These are phyloP conservation scores for Neofusicoccum ribis DNA, from an alignment of 2,329 filamentous ascomycete genomes.

Conservation along the genomic window DNA sequence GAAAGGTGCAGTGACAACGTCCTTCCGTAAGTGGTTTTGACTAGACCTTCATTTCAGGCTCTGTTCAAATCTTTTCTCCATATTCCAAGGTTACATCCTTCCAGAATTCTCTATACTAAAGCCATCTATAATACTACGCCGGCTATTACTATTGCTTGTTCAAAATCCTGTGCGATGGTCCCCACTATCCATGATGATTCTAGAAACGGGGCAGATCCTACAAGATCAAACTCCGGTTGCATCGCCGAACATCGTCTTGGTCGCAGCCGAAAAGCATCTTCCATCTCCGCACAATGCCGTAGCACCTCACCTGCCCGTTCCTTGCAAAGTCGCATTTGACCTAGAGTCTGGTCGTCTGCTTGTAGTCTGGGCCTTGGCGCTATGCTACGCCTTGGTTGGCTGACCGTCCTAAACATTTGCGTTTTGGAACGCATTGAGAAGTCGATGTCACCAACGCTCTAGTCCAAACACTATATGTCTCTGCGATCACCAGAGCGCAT, in stretches of 20 bases:
- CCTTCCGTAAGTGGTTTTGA: background rate
- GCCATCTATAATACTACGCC: background rate
- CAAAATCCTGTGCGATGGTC: background rate
- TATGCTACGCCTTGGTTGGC: background rate
- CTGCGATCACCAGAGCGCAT: background rate
- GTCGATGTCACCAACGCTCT: background rate
- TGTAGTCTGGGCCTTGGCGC: background rate
- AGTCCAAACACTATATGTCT: conserved; percentile 11
- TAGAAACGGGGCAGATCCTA: background rate
- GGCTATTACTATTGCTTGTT: background rate
- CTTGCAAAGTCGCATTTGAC: background rate
- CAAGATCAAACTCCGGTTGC: background rate
- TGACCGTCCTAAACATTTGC: background rate
- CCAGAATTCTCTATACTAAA: background rate
- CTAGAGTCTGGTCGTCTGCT: background rate
- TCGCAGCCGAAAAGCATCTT: background rate
- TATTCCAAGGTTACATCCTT: background rate
- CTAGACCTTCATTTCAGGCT: background rate
- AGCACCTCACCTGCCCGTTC: background rate
- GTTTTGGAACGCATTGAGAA: conserved; percentile 2
- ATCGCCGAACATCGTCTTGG: background rate
- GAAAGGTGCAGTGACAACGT: background rate
- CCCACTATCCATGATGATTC: background rate
- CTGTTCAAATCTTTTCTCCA: background rate
- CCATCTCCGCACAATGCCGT: background rate